Base-by-base conservation (phyloP, 176 grass and related monocot species). In the Chrysopogon serrulatus region DNA sequence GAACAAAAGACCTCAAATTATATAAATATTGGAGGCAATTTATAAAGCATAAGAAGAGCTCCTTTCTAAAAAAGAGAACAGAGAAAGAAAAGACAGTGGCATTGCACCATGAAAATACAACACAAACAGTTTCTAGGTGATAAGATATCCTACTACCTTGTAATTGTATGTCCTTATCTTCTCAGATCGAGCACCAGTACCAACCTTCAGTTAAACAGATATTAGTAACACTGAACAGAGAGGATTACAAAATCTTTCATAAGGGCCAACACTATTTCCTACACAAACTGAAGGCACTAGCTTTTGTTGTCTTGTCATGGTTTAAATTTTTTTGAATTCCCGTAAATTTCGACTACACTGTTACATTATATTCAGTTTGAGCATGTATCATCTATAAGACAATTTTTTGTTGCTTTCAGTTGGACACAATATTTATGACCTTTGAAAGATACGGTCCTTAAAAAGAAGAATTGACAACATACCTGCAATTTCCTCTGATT, bases 111-210 rank as follows among this genome's bases (percentile, higher is more conserved):
- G 13, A 65, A 11, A 75, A 41, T 60, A 80, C 62, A 62, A 66
- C 8, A 36, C 36, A 21, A 66, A 23, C 32, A 14, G 10, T 19
- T 12, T 26, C 19, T 17, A 73, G 3, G 56, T 54, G 40, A 43
- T 23, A 61, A n/a, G 11, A 57, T 85, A 30, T 73, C 34, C 30
- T 49, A 44, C 15, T 90, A 98, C 96, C 96, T 95, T 98, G 75
- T 91, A 98, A 80, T 98, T 95, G 89, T 98, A 98, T 16, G 93
- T 98, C 83, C 96, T 88, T 81, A 95, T 98, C 82, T 98, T 98
- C 83, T 95, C 96, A 59, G 93, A 81, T 45, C 96, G 91, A 86
- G 91, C 87, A 83, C 96, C 96, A 59, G 92, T 93, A 61, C 96
- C 96, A 77, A 98, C 91, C 96, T 98, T 82, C 79, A 98, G 79